These are phyloP conservation scores for Didymella lethalis DNA, from an alignment of 2,329 filamentous ascomycete species.

Conservation along the genomic window DNA sequence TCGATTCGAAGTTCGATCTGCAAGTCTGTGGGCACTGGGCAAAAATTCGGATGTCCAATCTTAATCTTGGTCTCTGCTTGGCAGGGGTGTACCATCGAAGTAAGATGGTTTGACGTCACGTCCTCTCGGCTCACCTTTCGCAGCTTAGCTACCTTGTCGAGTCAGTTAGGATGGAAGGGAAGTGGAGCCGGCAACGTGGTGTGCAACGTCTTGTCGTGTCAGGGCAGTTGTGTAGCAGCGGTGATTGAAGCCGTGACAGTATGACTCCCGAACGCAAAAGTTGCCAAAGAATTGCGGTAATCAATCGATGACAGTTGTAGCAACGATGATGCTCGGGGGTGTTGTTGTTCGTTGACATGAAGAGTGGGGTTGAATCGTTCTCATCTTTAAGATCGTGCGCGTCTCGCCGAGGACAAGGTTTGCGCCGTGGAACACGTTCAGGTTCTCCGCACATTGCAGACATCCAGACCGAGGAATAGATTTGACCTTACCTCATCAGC, in stretches of 20 bases:
- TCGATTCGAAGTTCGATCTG: constrained; percentile 6
- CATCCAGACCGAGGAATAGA: constrained; percentile 14
- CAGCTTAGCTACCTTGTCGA: not conserved
- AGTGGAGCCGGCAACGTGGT: constrained; percentile 18
- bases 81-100: constrained; percentile 10
- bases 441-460: constrained; percentile 14
- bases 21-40: constrained; percentile 4
- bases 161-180: constrained; percentile 2
- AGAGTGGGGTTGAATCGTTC: not conserved
- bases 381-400: constrained; percentile 3
- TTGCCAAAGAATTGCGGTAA: not conserved
- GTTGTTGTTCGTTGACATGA: not conserved
- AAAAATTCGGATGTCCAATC: constrained; percentile 7
- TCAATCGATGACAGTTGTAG: not conserved
- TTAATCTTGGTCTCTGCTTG: constrained; percentile 15
- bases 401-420: constrained; percentile 15
- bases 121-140: constrained; percentile 1
- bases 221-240: not conserved
- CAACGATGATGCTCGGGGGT: constrained; percentile 13
- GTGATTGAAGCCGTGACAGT: not conserved
- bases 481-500: constrained; percentile 18
- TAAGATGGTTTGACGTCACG: constrained; percentile 14
- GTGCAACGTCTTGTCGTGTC: not conserved
- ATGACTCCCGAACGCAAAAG: not conserved
- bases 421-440: not conserved